phyloP scores from a whole-genome alignment of 73 alveolate species.

The Breviolum minutum region DNA sequence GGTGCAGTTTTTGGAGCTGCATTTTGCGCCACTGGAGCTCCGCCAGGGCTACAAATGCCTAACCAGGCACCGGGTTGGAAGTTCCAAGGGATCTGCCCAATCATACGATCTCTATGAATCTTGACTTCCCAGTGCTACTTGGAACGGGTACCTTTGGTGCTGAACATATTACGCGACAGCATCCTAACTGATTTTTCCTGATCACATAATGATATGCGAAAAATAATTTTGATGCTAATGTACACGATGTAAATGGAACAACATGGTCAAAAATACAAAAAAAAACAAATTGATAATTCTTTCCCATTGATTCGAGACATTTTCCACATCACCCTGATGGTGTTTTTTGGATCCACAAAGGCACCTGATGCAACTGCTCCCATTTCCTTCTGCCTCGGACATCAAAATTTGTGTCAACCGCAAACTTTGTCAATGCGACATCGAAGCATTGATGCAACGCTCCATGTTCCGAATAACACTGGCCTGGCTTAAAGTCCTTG shows the following conservation, averaged over 20 bases:
- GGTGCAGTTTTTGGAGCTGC: background rate
- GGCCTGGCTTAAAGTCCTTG: too few relatives aligned
- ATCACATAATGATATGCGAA: too few relatives aligned
- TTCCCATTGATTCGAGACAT: background rate
- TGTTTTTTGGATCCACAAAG: background rate
- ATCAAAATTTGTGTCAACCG: too few relatives aligned
- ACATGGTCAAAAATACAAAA: background rate
- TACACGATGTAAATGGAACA: background rate
- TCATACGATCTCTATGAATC: background rate
- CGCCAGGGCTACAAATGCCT: slow-evolving; percentile 8
- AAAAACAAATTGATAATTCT: background rate
- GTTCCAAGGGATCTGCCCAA: background rate
- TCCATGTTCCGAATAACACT: too few relatives aligned
- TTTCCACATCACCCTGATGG: background rate
- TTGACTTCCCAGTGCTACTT: too few relatives aligned
- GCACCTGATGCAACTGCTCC: slow-evolving; percentile 34
- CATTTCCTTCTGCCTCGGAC: background rate
- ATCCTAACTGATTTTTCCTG: too few relatives aligned
- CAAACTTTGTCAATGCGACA: too few relatives aligned
- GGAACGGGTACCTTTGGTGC: too few relatives aligned
- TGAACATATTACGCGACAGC: too few relatives aligned
- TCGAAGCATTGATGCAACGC: too few relatives aligned
- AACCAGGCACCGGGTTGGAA: background rate
- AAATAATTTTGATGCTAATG: too few relatives aligned
- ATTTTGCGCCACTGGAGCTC: background rate